phyloP scores from a whole-genome alignment of 2,329 filamentous ascomycete species.

The Thermothelomyces thermophilus region DNA sequence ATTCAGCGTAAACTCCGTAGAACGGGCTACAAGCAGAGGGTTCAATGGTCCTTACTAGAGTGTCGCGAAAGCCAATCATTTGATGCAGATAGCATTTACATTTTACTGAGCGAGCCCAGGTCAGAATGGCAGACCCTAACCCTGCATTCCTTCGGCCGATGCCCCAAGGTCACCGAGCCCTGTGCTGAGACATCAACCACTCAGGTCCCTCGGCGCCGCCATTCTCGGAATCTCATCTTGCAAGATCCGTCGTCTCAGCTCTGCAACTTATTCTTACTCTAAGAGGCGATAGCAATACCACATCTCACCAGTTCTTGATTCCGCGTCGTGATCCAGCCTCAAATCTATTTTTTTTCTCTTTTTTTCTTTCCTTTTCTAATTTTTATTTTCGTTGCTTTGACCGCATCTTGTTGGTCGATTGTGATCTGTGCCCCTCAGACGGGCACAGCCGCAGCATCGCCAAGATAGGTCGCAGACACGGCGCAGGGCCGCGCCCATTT shows the following conservation, averaged over 20 bases:
- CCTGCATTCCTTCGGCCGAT: no score
- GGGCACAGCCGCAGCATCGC: slow-evolving; percentile 9
- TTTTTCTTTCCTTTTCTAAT: no score
- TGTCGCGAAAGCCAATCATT: no score
- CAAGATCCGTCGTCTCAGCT: neutral
- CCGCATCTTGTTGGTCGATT: neutral
- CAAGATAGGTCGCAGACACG: slow-evolving; percentile 15
- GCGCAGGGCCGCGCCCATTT: slow-evolving; percentile 8
- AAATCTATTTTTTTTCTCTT: no score
- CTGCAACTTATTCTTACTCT: neutral
- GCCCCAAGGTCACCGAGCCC: no score
- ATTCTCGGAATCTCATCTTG: no score
- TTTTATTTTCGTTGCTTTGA: neutral
- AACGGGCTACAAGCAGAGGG: no score
- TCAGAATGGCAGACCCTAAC: no score
- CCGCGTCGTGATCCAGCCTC: neutral
- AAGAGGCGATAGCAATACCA: neutral
- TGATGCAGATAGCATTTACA: no score
- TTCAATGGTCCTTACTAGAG: no score
- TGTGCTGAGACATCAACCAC: neutral
- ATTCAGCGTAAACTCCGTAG: no score
- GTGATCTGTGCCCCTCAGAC: slow-evolving; percentile 3
- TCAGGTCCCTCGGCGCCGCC: neutral
- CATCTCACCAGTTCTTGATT: neutral
- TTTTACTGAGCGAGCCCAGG: no score